Evolutionary conservation across 805 yeast genomes (phyloP), one percentile per base, ranked within the genome.

Genomic region (Deakozyma indianensis): DNA sequence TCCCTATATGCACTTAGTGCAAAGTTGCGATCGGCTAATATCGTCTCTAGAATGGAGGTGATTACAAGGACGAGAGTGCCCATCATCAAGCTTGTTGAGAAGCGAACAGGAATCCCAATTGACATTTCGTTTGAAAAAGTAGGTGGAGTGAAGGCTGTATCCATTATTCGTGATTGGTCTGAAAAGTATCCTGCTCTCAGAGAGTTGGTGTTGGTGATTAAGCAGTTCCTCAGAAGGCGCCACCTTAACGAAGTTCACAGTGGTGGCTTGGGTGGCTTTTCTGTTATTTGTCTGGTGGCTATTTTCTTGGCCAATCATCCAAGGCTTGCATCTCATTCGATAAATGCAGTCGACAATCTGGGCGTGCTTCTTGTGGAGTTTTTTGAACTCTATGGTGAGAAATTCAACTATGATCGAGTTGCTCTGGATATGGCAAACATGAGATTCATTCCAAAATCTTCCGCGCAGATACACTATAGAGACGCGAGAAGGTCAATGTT

Each of bases 261-360:
- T 21, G 98, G 98, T 44, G 97, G 97, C 0, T 65, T 90, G 3
- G 97, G 98, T 38, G 97, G 97, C 0, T 90, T 81, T 59, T 77
- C 96, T 4, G 83, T 85, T n/a, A 85, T 88, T 41, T 87, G 96
- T 55, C 57, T 92, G 57, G 86, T 83, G 16, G 79, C 78, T 54
- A 78, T 90, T 16, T 87, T 88, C 56, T 62, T 88, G 50, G 73
- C 69, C 52, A 65, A 83, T 50, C 97, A 90, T 59, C 95, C 95
- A 15, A 70, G 87, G 51, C 57, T 86, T 11, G 59, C 79, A 1
- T 75, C 94, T 0, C 70, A 75, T 4, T 75, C 77, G 41, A 80
- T 87, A 46, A 70, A 74, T 43, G 77, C 86, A 2, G 53, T 74
- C 53, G 82, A 80, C 38, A 90, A 92, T 56, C 62, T 90, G 47